phyloP scores from a whole-genome alignment of 2,329 filamentous ascomycete genomes.

The Colletotrichum sansevieriae region DNA sequence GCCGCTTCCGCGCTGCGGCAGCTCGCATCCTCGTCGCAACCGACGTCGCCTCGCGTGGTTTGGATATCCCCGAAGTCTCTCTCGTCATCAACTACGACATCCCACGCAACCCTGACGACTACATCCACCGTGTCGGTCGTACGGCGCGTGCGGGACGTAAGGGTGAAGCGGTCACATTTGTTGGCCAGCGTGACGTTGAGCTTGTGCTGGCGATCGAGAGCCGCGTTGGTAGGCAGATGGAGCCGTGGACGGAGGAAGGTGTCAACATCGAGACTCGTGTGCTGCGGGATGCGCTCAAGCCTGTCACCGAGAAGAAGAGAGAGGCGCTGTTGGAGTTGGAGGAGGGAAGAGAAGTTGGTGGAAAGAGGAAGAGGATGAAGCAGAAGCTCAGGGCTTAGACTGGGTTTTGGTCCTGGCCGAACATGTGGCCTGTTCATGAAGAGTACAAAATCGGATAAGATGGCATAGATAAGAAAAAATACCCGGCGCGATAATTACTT shows the following conservation, averaged over 20 bases:
- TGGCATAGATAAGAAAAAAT: conserved; percentile 30
- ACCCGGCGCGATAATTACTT: conserved; percentile 9
- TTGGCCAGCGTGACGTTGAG: conserved; percentile 93
- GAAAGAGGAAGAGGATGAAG: conserved; percentile 78
- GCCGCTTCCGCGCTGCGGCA: conserved; percentile 89
- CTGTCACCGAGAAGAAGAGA: conserved; percentile 95
- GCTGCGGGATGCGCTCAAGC: conserved; percentile 84
- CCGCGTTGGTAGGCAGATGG: conserved; percentile 84
- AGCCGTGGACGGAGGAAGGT: conserved; percentile 87
- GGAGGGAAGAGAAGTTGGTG: conserved; percentile 89
- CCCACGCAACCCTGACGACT: conserved; percentile 95
- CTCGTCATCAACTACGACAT: conserved; percentile 97
- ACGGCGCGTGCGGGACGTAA: conserved; percentile 91
- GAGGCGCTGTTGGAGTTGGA: conserved; percentile 93
- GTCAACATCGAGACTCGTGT: conserved; percentile 95
- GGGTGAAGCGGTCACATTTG: conserved; percentile 87
- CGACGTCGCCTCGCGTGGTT: conserved; percentile 92
- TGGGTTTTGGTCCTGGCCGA: background rate
- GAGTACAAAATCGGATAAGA: background rate
- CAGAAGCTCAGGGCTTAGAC: conserved; percentile 60
- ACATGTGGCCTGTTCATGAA: background rate
- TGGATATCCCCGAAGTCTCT: conserved; percentile 93
- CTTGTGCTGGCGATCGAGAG: conserved; percentile 91
- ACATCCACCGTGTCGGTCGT: conserved; percentile 95
- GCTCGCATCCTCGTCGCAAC: conserved; percentile 93